Evolutionary conservation across 73 alveolate species (phyloP), one percentile per base, ranked within the genome.

Genomic region (Tetrahymena thermophila): DNA sequence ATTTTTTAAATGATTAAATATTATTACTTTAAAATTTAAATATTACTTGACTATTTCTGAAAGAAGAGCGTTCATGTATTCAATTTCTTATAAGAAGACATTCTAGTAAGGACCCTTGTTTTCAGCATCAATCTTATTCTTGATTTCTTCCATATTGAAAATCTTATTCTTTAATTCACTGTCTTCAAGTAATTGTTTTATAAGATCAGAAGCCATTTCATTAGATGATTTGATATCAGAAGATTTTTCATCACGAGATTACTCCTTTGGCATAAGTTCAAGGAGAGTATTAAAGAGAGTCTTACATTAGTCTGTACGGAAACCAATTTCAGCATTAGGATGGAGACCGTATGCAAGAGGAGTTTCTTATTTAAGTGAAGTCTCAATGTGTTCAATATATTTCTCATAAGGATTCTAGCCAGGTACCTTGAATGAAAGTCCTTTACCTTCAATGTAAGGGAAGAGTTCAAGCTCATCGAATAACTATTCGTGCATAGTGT

Each of bases 281-380:
- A 97, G 96, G 34, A 99, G 97, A 40, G 98, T 98, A 56, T 97
- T 95, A 99, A 99, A 99, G 84, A 99, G 97, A 71, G 97, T 96
- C 93, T 97, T 97, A 71, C 99, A 98, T 95, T 99, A 99, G 42
- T 94, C 94, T 44, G 99, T 99, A 96, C 99, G 97, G 98, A 98
- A 99, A 95, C 99, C 99, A 96, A 99, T 99, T 98, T 99, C 99
- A 40, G 99, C 99, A 97, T 99, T 99, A n/a, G 99, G 99, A 97
- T 99, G 99, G 99, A 99, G 97, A 43, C 99, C 99, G 97, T 98
- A 99, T 89, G 99, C 99, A 31, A 99, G 98, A 35, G 99, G 99
- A 34, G 99, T 97, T 96, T 99, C 99, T 94, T 99, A 98, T 38
- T 99, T 98, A 43, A 98, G 96, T 84, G 98, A 99, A 16, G 98